Base-by-base conservation (phyloP, 2,329 filamentous ascomycete genomes). In the Ophiostoma montium region DNA sequence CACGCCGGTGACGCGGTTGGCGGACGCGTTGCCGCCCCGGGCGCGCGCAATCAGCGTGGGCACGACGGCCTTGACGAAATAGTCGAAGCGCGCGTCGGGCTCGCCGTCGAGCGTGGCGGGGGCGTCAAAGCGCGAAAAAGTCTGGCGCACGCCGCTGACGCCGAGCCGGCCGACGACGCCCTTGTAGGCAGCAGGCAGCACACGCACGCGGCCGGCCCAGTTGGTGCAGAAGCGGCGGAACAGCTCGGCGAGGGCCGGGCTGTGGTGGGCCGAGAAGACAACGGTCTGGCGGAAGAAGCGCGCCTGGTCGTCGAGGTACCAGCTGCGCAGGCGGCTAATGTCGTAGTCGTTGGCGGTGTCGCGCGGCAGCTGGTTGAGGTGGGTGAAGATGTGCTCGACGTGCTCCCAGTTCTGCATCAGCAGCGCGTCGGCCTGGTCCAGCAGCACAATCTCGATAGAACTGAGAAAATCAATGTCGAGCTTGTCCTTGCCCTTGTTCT, bases 331-430 rank as follows among this genome's bases (percentile, higher is more conserved):
- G 16, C 92, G 84, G 56, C 83, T 86, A 62, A 96, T 95, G 68
- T 98, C 92, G 59, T 87, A 94, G 55, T 85, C 89, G 63, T 86
- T 78, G 23, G 23, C 23, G 5, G 23, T 27, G 58, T 94, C 86
- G 60, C 83, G 86, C 35, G 92, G 90, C 59, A 94, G 86, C 19
- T 84, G 72, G 63, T 98, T 98, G 54, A 98, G 75, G 62, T 95
- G 86, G 54, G 86, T 80, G 60, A 96, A 89, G 58, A 95, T 84
- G 62, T 85, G 86, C 63, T 94, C 86, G 53, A 95, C 78, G 61
- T 98, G 90, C 60, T 95, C 88, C 89, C 90, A 96, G 63, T 95
- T 96, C 64, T 98, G 92, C 88, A 95, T 95, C 9, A 94, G 76
- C 38, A 95, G 76, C 0, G 88, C 88, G 64, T 96, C 89, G 12